Evolutionary conservation across 75 land plant genomes (phyloP), one percentile per base, ranked within the genome.

Genomic region (Sequoia sempervirens): DNA sequence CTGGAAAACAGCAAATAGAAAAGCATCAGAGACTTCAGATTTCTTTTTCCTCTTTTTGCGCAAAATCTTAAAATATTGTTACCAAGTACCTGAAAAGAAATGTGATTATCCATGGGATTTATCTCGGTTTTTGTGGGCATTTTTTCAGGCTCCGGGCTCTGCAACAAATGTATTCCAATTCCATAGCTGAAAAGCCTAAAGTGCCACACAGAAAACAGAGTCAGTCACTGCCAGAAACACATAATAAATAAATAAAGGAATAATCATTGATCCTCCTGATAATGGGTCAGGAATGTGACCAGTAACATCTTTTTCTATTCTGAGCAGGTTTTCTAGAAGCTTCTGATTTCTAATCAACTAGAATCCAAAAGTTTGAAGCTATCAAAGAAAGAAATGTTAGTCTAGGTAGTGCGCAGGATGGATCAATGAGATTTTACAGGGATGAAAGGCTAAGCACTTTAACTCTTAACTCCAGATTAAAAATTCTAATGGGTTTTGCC

Each of bases 111-210:
- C 86, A 80, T 85, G 40, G 78, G 87, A 23, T 87, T 85, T 20
- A 87, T 87, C 80, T 85, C 88, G 36, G 47, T 64, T 26, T 84
- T 85, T 47, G 13, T 58, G n/a, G 87, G 87, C 23, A 83, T 41
- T 52, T 23, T n/a, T 1, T 50, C 75, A 13, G 87, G 82, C 3
- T 85, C 38, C n/a, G 87, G 82, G 36, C 83, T 78, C 46, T 87
- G 87, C 82, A 87, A 23, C 34, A 87, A 34, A 81, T 87, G 88
- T 18, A 87, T 72, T n/a, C 88, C 82, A n/a, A 87, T 81, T 56
- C 88, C 88, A 45, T 87, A 87, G 58, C 86, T 87, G 64, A 85
- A 86, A 26, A 87, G 88, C 88, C 88, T 87, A 46, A 28, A 40
- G 36, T 10, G 4, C 9, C 0, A 0, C 66, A 23, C 66, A 61